Evolutionary conservation across 768 basidiomycete species (phyloP), one percentile per base, ranked within the genome.

Genomic region (Pisolithus marmoratus): DNA sequence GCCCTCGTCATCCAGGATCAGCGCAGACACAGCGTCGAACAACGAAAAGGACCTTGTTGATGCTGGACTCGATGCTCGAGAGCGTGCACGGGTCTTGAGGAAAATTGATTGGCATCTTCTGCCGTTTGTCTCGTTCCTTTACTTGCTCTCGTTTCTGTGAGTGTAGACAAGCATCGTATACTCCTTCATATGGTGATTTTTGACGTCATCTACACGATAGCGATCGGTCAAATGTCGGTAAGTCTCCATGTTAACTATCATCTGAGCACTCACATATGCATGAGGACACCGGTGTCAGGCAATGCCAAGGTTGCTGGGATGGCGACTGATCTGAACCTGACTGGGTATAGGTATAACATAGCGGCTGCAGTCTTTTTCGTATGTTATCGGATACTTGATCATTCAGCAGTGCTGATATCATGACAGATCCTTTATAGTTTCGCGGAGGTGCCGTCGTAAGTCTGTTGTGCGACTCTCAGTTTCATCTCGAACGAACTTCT

Each of bases 301-400:
- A 74, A 74, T 56, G 73, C 73, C 0, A 65, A 63, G 61, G 69
- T 80, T 23, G 76, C 77, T 8, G 75, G 75, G 17, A 70, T 78
- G 74, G 60, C 68, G 15, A 55, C 48, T 1, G 73, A 77, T 52
- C 56, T 72, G 42, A 24, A 69, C 20, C 65, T 72, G 22, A 51
- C 60, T 12, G 70, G 71, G 1, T 58, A 70, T 26, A 58, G 54
- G 34, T 72, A 72, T 49, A 74, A 72, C 45, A 67, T 58, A 15
- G 71, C 65, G 22, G 70, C 71, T 22, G 69, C 72, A 14, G 57
- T 76, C 54, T 72, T 73, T 56, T 74, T 72, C 41, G 65, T 65
- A 24, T 38, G 63, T 27, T 50, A 38, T 12, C 29, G 8, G 43
- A 43, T 38, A 14, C 24, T 15, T 7, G 23, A 19, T 29, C 29